Conservation (phyloP, 139 green algal species). For the Asterochloris erici region DNA sequence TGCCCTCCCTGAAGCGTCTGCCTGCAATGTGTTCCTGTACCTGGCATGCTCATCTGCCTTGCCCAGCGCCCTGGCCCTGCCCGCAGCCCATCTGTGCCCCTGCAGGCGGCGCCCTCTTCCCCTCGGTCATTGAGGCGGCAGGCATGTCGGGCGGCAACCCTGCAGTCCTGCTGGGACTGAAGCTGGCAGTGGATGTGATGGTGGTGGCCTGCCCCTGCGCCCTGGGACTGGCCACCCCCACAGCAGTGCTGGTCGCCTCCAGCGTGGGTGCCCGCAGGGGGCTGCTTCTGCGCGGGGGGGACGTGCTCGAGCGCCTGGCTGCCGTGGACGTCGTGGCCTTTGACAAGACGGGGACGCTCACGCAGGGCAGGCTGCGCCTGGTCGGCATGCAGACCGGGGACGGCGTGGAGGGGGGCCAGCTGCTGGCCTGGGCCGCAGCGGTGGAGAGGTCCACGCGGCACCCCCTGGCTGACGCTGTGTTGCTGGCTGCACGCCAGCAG, state of each 20-base stretch:
- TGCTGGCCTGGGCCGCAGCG: constrained; percentile 71
- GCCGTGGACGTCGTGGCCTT: constrained; percentile 76
- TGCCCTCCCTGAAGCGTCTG: too few species aligned
- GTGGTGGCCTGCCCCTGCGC: constrained; percentile 97
- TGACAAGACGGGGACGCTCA: constrained; percentile 98
- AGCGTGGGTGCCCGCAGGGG: constrained; percentile 59
- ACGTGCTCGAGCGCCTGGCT: constrained; percentile 81
- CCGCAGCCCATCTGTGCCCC: background rate
- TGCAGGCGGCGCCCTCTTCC: constrained; percentile 41
- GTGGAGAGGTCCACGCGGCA: constrained; percentile 75
- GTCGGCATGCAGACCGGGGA: constrained; percentile 3
- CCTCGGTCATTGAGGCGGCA: constrained; percentile 40
- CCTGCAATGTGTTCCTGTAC: too few species aligned
- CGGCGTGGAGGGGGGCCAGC: constrained; percentile 23
- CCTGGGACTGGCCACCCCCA: constrained; percentile 94
- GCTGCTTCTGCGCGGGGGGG: constrained; percentile 83
- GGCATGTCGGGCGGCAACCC: constrained; percentile 11
- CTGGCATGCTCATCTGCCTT: too few species aligned
- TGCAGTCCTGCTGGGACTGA: constrained; percentile 66
- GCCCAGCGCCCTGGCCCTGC: background rate
- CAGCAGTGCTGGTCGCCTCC: constrained; percentile 88
- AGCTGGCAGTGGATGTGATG: constrained; percentile 90
- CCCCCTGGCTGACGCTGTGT: constrained; percentile 79
- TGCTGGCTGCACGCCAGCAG: constrained; percentile 34
- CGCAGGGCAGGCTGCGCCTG: constrained; percentile 36